These are phyloP conservation scores for Aspergillus candidus DNA, from an alignment of 2,329 filamentous ascomycete genomes.

Conservation along the genomic window DNA sequence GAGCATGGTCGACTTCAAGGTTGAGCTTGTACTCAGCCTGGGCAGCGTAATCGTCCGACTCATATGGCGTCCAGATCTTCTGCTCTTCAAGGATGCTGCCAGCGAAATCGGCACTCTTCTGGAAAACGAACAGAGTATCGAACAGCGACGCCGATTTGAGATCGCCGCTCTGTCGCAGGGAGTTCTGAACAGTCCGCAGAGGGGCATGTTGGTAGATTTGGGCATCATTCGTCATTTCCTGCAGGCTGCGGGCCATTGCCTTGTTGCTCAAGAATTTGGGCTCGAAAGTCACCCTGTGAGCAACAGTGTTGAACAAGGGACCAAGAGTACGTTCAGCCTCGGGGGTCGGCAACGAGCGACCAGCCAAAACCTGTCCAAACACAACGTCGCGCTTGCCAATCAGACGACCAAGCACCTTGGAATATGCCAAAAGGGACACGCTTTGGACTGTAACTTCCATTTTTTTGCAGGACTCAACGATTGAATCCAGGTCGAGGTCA, in stretches of 20 bases:
- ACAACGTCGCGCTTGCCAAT: slow-evolving; percentile 28
- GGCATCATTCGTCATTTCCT: slow-evolving; percentile 40
- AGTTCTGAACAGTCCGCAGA: slow-evolving; percentile 44
- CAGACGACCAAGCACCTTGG: slow-evolving; percentile 24
- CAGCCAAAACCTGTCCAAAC: slow-evolving; percentile 50
- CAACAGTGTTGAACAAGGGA: slow-evolving; percentile 52
- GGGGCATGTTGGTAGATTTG: slow-evolving; percentile 48
- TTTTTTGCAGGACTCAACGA: slow-evolving; percentile 17
- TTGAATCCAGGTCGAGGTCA: slow-evolving; percentile 11
- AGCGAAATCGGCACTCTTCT: slow-evolving; percentile 28
- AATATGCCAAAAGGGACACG: slow-evolving; percentile 24
- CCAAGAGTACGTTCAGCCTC: slow-evolving; percentile 45
- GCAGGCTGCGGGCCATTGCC: slow-evolving; percentile 37
- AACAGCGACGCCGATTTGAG: slow-evolving; percentile 34
- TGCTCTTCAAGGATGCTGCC: slow-evolving; percentile 10
- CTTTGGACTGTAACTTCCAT: slow-evolving; percentile 28
- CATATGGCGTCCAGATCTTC: slow-evolving; percentile 20
- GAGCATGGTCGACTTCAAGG: slow-evolving; percentile 24
- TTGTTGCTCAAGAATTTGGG: slow-evolving; percentile 34
- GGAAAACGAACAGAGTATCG: slow-evolving; percentile 50
- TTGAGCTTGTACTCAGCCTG: slow-evolving; percentile 27
- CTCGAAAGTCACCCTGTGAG: slow-evolving; percentile 35
- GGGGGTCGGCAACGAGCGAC: slow-evolving; percentile 44
- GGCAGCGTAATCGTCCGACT: slow-evolving; percentile 16
- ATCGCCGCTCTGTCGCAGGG: slow-evolving; percentile 33